A percentile compares a stretch with the other conserved stretches of the same genome.
phyloP scores from a whole-genome alignment of 2,329 filamentous ascomycete genomes.

The Cladosporium sp. region DNA sequence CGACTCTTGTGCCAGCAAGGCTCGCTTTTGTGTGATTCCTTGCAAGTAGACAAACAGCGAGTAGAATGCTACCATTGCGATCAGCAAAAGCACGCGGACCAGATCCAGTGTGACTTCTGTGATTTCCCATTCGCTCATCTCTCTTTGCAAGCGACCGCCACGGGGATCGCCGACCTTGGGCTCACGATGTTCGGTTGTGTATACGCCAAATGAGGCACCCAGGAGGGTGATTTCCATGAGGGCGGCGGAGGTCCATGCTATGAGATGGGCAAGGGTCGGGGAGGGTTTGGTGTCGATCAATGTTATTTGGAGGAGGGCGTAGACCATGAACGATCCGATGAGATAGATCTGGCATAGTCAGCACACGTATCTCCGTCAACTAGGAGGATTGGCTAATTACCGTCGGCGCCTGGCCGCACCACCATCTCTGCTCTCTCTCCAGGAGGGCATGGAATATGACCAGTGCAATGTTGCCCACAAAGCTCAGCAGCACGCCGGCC shows the following conservation, averaged over 20 bases:
- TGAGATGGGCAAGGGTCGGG: slow-evolving; percentile 71
- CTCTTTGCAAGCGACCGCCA: slow-evolving; percentile 29
- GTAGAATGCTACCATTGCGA: slow-evolving; percentile 56
- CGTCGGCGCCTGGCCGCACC: slow-evolving; percentile 72
- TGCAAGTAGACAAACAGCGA: slow-evolving; percentile 45
- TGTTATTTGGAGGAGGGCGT: slow-evolving; percentile 77
- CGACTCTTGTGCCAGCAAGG: slow-evolving; percentile 28
- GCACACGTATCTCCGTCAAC: slow-evolving; percentile 2
- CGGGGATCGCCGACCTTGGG: slow-evolving; percentile 45
- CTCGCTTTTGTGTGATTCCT: slow-evolving; percentile 12
- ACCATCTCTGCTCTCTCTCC: slow-evolving; percentile 62
- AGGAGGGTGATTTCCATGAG: slow-evolving; percentile 68
- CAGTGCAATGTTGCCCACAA: slow-evolving; percentile 66
- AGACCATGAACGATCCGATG: slow-evolving; percentile 77
- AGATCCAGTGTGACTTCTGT: slow-evolving; percentile 62
- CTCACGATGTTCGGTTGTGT: slow-evolving; percentile 62
- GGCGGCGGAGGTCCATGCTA: slow-evolving; percentile 71
- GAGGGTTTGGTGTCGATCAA: slow-evolving; percentile 77
- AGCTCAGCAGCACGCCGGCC: slow-evolving; percentile 63
- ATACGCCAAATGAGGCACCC: slow-evolving; percentile 60
- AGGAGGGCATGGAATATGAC: slow-evolving; percentile 69
- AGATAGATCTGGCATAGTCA: slow-evolving; percentile 64
- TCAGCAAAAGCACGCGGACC: slow-evolving; percentile 61
- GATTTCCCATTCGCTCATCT: slow-evolving; percentile 54
- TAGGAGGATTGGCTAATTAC: slow-evolving; percentile 44